Base-by-base conservation (phyloP, 768 basidiomycete species). In the Russula foetens region DNA sequence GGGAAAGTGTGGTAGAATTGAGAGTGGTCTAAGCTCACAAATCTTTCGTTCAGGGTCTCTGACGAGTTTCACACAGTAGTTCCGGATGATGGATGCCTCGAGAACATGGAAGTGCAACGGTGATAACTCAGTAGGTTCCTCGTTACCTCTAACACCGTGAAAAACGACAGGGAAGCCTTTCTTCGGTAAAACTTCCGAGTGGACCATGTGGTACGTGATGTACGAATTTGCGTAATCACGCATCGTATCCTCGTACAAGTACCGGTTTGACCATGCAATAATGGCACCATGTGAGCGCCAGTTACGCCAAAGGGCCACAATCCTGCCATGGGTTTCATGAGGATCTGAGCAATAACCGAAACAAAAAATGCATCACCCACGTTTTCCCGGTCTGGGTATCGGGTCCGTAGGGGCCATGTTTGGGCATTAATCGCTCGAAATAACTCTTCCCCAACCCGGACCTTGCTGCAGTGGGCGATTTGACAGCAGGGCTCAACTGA, bases 201-300 rank as follows among this genome's bases (percentile, higher is more conserved):
- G 47, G 5, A 72, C 54, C 26, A 72, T 60, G 29, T 64, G 51
- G 56, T 67, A 58, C 66, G 74, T 71, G 14, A 71, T 56, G 1
- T 56, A 54, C 0, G 62, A 59, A 24, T 71, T 66, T 2, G 69
- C 76, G 44, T 65, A 63, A 0, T 71, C 66, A 35, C 70, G 66
- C 23, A 77, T 70, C 8, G 70, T 74, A 38, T 67, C 66, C 11
- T 66, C 63, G 64, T 78, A 78, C 62, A 78, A 75, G 52, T 66
- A 59, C n/a, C 76, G 69, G 63, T 86, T 86, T 2, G 84, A 76
- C 70, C 80, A 85, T 1, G 73, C 58, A n/a, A 85, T 69, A 43
- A 87, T 85, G 5, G 74, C 73, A 21, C 47, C 58, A 15, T 66
- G 65, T 1, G 65, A 66, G 23, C 65, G 63, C 19, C 56, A 59